Percentiles rank a stretch among this genome's conserved stretches.
Conservation (phyloP, 1,284 basidiomycete species). For the Neonothopanus nambi region DNA sequence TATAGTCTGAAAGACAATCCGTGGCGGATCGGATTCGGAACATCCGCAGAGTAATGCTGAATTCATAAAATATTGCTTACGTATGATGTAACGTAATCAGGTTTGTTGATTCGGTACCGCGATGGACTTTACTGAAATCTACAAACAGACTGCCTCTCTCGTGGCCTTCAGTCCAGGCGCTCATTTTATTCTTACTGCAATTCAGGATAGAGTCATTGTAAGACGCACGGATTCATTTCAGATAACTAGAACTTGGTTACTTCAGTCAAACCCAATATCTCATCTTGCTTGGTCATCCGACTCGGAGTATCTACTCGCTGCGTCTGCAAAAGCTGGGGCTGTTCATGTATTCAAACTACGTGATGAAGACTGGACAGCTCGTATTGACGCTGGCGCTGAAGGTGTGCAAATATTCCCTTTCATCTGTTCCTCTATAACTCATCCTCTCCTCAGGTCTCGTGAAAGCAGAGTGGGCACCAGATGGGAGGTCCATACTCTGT, state of each 20-base stretch:
- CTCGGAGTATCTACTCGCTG: conserved; percentile 79
- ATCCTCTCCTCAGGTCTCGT: conserved; percentile 49
- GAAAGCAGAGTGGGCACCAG: conserved; percentile 84
- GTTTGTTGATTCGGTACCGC: not conserved
- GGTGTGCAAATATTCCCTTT: conserved; percentile 34
- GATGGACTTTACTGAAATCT: conserved; percentile 83
- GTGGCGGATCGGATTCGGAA: conserved; percentile 2
- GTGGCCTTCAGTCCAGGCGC: conserved; percentile 75
- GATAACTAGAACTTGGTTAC: conserved; percentile 70
- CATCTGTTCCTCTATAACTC: conserved; percentile 6
- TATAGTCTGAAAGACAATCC: not conserved
- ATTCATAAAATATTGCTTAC: not conserved
- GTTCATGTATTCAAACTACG: conserved; percentile 74
- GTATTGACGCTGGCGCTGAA: conserved; percentile 78
- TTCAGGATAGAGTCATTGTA: conserved; percentile 71
- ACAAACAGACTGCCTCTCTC: conserved; percentile 66
- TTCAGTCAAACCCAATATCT: conserved; percentile 62
- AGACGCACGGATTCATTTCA: conserved; percentile 76
- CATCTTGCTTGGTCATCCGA: conserved; percentile 82
- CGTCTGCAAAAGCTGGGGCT: conserved; percentile 61
- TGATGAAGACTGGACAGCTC: conserved; percentile 72
- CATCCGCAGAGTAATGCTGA: not conserved
- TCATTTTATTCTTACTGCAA: conserved; percentile 72
- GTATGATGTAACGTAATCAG: not conserved
- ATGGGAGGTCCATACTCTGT: conserved; percentile 78